These are phyloP conservation scores for Heterobasidion irregulare DNA, from an alignment of 1,284 basidiomycete species.

Conservation along the genomic window DNA sequence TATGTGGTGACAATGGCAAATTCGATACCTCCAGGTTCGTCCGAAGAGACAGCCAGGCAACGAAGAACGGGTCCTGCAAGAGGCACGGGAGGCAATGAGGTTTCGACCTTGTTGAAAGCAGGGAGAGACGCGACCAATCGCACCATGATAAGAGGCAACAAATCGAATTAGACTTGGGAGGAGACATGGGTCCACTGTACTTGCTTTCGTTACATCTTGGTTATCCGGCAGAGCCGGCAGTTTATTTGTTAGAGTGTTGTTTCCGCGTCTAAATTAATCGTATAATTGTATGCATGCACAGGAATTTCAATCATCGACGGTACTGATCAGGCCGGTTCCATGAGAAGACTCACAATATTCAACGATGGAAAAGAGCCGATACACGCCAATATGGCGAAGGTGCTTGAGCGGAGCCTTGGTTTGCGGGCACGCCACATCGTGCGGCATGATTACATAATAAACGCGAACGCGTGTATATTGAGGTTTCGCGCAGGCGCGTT, in stretches of 20 bases:
- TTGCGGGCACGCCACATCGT: too few relatives aligned
- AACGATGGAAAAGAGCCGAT: too few relatives aligned
- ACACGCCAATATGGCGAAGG: too few relatives aligned
- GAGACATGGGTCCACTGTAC: background rate
- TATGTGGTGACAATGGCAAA: slow-evolving; percentile 77
- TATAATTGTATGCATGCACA: too few relatives aligned
- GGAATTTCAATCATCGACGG: too few relatives aligned
- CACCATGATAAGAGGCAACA: slow-evolving; percentile 28
- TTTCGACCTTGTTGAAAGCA: slow-evolving; percentile 77
- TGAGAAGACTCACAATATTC: too few relatives aligned
- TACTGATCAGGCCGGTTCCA: too few relatives aligned
- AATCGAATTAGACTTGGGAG: background rate
- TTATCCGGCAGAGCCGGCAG: background rate
- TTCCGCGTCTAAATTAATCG: too few relatives aligned
- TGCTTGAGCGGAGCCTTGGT: too few relatives aligned
- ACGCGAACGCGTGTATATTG: too few relatives aligned
- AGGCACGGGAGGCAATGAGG: slow-evolving; percentile 85
- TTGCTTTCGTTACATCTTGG: background rate
- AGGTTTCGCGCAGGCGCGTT: too few relatives aligned
- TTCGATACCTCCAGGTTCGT: slow-evolving; percentile 45
- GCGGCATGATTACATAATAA: too few relatives aligned
- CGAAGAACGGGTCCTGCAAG: slow-evolving; percentile 37
- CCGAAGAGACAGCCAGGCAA: slow-evolving; percentile 41
- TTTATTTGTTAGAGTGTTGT: background rate
- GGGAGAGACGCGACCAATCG: slow-evolving; percentile 81